Percentiles rank a stretch among this genome's conserved stretches.
Evolutionary conservation across 495 filamentous ascomycete genomes (phyloP).

Genomic region (Annulohypoxylon maeteangense): DNA sequence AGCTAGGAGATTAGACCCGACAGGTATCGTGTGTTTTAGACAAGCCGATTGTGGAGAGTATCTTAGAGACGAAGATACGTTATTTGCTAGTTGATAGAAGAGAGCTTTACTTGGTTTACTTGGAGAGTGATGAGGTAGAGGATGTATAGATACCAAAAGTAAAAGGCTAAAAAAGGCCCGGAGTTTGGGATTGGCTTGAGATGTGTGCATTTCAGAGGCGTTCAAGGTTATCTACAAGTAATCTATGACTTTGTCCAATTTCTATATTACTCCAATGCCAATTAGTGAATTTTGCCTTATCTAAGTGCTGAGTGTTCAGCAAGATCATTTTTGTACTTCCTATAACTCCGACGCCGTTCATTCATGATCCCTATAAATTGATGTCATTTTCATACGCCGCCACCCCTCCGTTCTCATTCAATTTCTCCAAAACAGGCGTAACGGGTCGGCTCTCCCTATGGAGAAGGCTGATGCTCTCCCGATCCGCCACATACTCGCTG

Average conservation of each 20-base stretch:
- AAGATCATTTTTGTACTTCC: constrained; percentile 1
- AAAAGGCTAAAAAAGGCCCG: constrained; percentile 15
- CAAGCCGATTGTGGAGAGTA: constrained; percentile 94
- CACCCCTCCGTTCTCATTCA: constrained; percentile 41
- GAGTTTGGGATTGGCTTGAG: constrained; percentile 35
- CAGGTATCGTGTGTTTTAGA: constrained; percentile 83
- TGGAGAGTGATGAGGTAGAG: neutral
- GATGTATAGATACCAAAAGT: constrained; percentile 13
- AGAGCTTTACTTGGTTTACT: neutral
- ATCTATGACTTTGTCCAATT: constrained; percentile 22
- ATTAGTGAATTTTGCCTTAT: constrained; percentile 3
- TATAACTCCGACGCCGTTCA: constrained; percentile 25
- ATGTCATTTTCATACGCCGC: constrained; percentile 45
- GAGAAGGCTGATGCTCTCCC: constrained; percentile 88
- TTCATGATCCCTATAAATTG: constrained; percentile 27
- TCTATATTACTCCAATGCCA: neutral
- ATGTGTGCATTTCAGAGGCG: constrained; percentile 36
- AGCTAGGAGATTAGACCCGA: constrained; percentile 83
- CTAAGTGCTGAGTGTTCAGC: neutral
- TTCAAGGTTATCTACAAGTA: constrained; percentile 32
- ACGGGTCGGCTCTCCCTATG: constrained; percentile 52
- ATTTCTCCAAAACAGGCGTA: constrained; percentile 51
- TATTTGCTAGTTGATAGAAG: constrained; percentile 57
- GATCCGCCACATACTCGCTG: constrained; percentile 90
- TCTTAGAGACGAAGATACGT: constrained; percentile 77